Evolutionary conservation across 768 basidiomycete species (phyloP).

Genomic region (Suillus variegatus): DNA sequence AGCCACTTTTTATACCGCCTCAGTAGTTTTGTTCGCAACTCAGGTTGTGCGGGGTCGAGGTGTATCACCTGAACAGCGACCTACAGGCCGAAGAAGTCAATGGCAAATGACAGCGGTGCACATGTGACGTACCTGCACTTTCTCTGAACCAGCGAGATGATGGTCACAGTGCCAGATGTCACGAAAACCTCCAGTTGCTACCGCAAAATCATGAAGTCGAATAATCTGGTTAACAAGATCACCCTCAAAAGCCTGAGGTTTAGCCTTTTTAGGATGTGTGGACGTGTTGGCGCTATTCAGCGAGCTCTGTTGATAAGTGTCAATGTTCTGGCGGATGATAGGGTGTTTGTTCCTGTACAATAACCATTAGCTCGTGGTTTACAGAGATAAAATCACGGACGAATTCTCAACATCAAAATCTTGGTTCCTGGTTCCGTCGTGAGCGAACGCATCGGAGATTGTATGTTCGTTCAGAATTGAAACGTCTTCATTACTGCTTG

Average conservation of each 20-base stretch:
- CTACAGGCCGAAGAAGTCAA: background rate
- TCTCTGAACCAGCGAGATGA: background rate
- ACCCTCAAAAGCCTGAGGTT: background rate
- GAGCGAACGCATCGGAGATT: background rate
- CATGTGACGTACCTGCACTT: background rate
- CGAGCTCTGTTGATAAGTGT: background rate
- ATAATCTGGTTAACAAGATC: background rate
- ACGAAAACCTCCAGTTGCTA: background rate
- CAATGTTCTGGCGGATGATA: background rate
- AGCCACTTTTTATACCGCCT: constrained; percentile 31
- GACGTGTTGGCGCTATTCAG: too few species aligned
- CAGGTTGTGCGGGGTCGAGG: background rate
- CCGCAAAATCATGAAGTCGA: background rate
- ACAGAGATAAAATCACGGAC: background rate
- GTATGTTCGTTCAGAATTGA: background rate
- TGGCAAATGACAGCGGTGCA: background rate
- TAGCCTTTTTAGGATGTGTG: background rate
- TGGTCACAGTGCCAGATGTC: background rate
- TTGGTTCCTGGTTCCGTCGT: background rate
- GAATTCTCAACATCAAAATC: background rate
- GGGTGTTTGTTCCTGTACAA: background rate
- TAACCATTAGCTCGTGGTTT: background rate
- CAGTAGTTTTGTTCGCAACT: background rate
- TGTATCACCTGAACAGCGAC: background rate
- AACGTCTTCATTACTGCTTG: background rate